Percentiles rank a stretch among this genome's conserved stretches.
Conservation (phyloP, 2,329 filamentous ascomycete species). For the Ophiostoma himal-ulmi region DNA sequence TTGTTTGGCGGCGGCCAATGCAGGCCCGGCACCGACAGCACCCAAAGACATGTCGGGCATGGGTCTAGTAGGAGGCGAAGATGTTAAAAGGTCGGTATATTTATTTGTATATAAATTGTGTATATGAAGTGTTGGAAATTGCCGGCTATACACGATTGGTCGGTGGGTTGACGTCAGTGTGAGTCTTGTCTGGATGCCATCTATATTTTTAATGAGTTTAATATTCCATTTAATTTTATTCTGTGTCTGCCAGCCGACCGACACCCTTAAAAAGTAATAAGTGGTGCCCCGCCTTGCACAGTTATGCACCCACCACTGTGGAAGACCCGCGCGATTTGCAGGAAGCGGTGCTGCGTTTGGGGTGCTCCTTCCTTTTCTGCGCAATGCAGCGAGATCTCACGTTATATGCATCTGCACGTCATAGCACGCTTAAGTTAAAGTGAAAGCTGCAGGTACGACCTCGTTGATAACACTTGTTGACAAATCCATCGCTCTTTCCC, state of each 20-base stretch:
- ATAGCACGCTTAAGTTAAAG: background rate
- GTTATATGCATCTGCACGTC: background rate
- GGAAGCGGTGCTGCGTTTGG: background rate
- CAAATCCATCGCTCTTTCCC: constrained; percentile 5
- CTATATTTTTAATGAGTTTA: background rate
- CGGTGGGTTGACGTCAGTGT: background rate
- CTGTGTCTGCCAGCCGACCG: background rate
- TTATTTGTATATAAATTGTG: background rate
- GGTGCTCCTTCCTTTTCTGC: background rate
- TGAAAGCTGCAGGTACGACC: constrained; percentile 2
- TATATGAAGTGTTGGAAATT: background rate
- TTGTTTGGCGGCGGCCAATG: constrained; percentile 64
- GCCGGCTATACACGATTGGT: background rate
- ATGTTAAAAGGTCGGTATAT: background rate
- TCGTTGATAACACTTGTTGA: background rate
- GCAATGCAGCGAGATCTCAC: background rate
- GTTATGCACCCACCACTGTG: background rate
- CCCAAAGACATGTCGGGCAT: constrained; percentile 3
- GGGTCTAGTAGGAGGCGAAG: background rate
- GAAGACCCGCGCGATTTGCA: background rate
- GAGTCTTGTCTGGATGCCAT: background rate
- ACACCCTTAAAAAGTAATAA: background rate
- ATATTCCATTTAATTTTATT: background rate
- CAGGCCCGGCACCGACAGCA: constrained; percentile 23
- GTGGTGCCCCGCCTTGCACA: background rate